phyloP scores from a whole-genome alignment of 2,329 filamentous ascomycete genomes.

The Cucurbitaria berberidis region DNA sequence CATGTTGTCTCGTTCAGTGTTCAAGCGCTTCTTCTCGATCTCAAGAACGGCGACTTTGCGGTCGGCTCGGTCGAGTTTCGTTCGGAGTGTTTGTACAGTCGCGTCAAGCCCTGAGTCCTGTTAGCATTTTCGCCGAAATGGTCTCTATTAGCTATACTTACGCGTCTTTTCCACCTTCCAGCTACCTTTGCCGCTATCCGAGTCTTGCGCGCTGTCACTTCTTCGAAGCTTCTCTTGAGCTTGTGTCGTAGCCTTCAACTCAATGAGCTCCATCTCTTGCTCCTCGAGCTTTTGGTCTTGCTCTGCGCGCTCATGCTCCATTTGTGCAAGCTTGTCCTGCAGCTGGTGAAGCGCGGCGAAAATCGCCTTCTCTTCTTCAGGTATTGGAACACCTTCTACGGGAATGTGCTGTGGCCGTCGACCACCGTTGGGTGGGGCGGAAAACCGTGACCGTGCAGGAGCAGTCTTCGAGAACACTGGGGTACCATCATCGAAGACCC shows the following conservation, averaged over 20 bases:
- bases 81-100: conserved; percentile 65
- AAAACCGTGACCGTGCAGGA: conserved; percentile 62
- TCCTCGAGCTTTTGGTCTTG: conserved; percentile 57
- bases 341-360: conserved; percentile 65
- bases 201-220: conserved; percentile 59
- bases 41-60: conserved; percentile 68
- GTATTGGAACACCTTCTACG: conserved; percentile 62
- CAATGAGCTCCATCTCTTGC: conserved; percentile 59
- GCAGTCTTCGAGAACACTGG: conserved; percentile 61
- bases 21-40: conserved; percentile 67
- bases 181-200: conserved; percentile 48
- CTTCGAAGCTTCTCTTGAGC: conserved; percentile 50
- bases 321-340: conserved; percentile 62
- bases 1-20: conserved; percentile 69
- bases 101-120: conserved; percentile 60
- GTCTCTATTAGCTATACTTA: conserved; percentile 49
- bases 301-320: conserved; percentile 63
- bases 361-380: conserved; percentile 67
- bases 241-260: conserved; percentile 56
- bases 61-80: conserved; percentile 67
- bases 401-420: conserved; percentile 51
- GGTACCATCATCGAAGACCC: conserved; percentile 63
- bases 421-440: conserved; percentile 49
- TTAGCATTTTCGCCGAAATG: conserved; percentile 14
- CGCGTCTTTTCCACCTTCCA: conserved; percentile 61